These are phyloP conservation scores for Corymbia calophylla DNA, from an alignment of 441 rosid genomes.

Conservation along the genomic window DNA sequence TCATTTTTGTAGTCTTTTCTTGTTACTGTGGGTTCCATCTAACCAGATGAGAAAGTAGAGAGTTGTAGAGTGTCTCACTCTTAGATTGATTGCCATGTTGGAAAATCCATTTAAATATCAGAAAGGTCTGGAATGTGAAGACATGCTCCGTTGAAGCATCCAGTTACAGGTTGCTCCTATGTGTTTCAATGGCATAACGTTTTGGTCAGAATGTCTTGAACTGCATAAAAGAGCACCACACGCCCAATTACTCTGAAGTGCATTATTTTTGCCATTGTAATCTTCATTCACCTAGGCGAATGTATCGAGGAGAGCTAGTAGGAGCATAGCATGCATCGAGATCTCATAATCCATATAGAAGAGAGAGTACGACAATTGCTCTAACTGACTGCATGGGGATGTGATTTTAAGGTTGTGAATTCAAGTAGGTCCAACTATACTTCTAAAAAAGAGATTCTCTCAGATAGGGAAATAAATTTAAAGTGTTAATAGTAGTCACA, in stretches of 20 bases:
- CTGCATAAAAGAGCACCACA: not conserved
- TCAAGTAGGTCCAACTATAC: not conserved
- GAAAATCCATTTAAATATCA: not conserved
- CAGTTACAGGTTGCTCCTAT: not conserved
- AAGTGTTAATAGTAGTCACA: not conserved
- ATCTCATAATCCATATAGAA: too few species aligned
- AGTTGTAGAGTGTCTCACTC: not conserved
- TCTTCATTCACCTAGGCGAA: not conserved
- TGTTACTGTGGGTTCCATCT: not conserved
- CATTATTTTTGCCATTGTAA: not conserved
- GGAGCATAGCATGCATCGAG: not conserved
- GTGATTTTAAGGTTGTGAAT: not conserved
- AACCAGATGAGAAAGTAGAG: not conserved
- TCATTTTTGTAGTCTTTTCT: not conserved
- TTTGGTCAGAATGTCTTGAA: not conserved
- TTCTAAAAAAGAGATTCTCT: not conserved
- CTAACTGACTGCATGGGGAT: not conserved
- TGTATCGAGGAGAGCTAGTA: not conserved
- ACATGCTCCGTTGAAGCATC: not conserved
- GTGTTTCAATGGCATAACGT: not conserved
- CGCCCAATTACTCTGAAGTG: not conserved
- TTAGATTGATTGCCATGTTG: too few species aligned
- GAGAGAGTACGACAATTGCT: not conserved
- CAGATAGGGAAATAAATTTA: not conserved
- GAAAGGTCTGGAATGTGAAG: not conserved